Evolutionary conservation across 306 rosid species (phyloP).

Genomic region (Dalbergia cultrata): DNA sequence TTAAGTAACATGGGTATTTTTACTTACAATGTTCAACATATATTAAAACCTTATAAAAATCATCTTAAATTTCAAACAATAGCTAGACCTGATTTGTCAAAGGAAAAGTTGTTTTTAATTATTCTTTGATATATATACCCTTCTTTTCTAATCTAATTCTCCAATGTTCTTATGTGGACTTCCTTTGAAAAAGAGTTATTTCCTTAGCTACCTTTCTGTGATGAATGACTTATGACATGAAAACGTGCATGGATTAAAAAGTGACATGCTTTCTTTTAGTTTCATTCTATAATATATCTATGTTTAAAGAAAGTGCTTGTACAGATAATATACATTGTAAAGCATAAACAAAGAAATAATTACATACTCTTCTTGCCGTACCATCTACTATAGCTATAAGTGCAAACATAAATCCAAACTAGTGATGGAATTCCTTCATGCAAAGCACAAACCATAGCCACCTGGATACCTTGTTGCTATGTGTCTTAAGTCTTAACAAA

Average conservation of each 20-base stretch:
- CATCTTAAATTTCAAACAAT: not conserved
- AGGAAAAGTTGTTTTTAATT: not conserved
- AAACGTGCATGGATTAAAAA: slow-evolving; percentile 18
- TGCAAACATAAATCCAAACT: no score
- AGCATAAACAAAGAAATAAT: no score
- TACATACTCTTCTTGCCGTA: no score
- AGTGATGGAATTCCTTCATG: no score
- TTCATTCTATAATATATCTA: no score
- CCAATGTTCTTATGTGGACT: not conserved
- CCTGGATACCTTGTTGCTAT: no score
- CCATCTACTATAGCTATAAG: no score
- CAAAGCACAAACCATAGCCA: no score
- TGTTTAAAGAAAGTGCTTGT: no score
- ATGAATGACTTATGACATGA: slow-evolving; percentile 16
- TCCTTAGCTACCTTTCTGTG: not conserved
- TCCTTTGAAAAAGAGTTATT: not conserved
- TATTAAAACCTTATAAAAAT: slow-evolving; percentile 9
- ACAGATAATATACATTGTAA: no score
- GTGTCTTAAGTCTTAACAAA: no score
- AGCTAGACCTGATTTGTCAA: not conserved
- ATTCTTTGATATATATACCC: not conserved
- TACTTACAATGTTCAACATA: not conserved
- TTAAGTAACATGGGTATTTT: slow-evolving; percentile 49
- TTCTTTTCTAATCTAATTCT: slow-evolving; percentile 14
- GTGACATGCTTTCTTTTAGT: no score